Conservation (phyloP, 2,329 filamentous ascomycete species). For the Aspergillus floridensis region DNA sequence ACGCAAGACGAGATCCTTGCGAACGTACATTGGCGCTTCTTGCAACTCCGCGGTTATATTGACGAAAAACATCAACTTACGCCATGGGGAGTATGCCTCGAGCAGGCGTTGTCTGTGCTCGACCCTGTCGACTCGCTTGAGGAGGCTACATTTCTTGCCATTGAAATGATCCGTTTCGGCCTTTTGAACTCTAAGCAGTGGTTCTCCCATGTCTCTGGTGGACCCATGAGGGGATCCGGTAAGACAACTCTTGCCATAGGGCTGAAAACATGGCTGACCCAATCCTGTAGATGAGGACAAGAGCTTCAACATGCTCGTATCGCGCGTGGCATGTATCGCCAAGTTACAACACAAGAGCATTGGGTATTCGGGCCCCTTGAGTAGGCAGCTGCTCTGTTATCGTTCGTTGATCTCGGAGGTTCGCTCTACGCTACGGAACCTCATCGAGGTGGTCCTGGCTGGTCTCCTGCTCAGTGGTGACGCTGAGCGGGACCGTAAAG, state of each 20-base stretch:
- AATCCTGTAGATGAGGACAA: constrained; percentile 67
- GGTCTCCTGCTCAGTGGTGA: constrained; percentile 80
- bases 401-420: constrained; percentile 79
- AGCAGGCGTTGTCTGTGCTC: constrained; percentile 64
- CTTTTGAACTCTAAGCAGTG: constrained; percentile 71
- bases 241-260: constrained; percentile 4
- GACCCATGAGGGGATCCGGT: constrained; percentile 58
- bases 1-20: constrained; percentile 70
- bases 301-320: constrained; percentile 74
- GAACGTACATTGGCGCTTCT: constrained; percentile 81
- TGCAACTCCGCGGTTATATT: constrained; percentile 84
- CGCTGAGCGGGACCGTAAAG: constrained; percentile 66
- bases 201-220: constrained; percentile 57
- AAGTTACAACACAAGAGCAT: constrained; percentile 78
- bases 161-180: constrained; percentile 78
- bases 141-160: constrained; percentile 76
- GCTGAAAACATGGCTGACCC: constrained; percentile 11
- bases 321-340: constrained; percentile 78
- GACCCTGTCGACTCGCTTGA: constrained; percentile 61
- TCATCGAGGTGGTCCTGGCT: constrained; percentile 77
- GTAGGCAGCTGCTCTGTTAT: constrained; percentile 83
- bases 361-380: constrained; percentile 91
- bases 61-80: constrained; percentile 76
- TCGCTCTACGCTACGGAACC: constrained; percentile 73
- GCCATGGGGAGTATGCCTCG: constrained; percentile 76